A percentile compares a stretch with the other conserved stretches of the same genome.
Conservation (phyloP, 2,329 filamentous ascomycete genomes). For the Cucurbitaria berberidis region DNA sequence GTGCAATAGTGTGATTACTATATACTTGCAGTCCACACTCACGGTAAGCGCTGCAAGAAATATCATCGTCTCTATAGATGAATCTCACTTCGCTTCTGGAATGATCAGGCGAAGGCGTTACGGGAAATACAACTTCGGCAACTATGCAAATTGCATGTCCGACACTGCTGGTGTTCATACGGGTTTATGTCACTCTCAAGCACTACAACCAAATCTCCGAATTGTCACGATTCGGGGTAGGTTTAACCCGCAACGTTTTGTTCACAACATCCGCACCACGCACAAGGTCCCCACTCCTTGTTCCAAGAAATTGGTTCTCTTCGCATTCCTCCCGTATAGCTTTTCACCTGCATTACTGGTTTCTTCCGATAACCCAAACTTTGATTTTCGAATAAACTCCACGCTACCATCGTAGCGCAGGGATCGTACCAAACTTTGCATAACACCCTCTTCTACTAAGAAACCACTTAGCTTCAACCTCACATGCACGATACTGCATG, state of each 20-base stretch:
- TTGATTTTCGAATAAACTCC: constrained; percentile 5
- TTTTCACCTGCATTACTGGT: no score
- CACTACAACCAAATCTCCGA: no score
- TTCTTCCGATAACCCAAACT: no score
- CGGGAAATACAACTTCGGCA: neutral
- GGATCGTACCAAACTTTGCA: constrained; percentile 12
- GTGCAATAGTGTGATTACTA: constrained; percentile 1
- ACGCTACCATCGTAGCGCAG: constrained; percentile 7
- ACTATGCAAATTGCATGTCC: neutral
- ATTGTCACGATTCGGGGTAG: no score
- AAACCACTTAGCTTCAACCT: neutral
- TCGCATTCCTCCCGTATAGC: neutral
- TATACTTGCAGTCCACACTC: neutral
- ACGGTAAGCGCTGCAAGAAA: constrained; percentile 2
- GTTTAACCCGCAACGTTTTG: no score
- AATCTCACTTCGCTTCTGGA: neutral
- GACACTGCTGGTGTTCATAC: neutral
- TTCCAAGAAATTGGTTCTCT: neutral
- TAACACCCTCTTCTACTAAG: neutral
- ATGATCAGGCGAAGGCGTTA: neutral
- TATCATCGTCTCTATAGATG: constrained; percentile 2
- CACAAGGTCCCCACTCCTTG: neutral
- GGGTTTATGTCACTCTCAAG: neutral
- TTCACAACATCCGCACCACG: no score
- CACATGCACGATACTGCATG: neutral